Evolutionary conservation across 2,329 filamentous ascomycete species (phyloP).

Genomic region (Thelonectria blattea): DNA sequence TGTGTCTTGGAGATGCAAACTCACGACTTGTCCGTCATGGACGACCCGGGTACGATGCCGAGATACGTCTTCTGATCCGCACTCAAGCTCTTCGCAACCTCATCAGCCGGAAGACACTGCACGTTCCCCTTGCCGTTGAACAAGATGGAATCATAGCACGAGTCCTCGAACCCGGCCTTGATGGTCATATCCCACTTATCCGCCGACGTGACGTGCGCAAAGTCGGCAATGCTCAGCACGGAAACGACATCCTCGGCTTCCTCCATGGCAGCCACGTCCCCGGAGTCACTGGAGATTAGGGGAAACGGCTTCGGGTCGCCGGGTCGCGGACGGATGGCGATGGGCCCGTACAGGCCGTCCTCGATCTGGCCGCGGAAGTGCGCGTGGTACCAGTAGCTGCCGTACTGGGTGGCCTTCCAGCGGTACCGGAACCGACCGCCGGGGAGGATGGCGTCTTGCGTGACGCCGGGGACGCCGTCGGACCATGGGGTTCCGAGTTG

Average conservation of each 20-base stretch:
- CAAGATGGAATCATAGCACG: conserved; percentile 66
- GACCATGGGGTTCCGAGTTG: conserved; percentile 63
- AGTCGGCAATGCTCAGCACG: conserved; percentile 62
- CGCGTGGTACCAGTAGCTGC: conserved; percentile 67
- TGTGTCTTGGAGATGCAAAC: too few relatives aligned
- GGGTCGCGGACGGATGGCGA: conserved; percentile 53
- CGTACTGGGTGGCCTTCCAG: conserved; percentile 62
- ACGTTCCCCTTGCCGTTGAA: conserved; percentile 67
- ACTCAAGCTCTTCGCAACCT: conserved; percentile 49
- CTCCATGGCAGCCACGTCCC: conserved; percentile 50
- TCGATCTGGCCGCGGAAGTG: conserved; percentile 62
- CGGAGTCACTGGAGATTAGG: conserved; percentile 49
- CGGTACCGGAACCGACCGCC: conserved; percentile 56
- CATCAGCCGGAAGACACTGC: conserved; percentile 53
- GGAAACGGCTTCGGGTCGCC: conserved; percentile 52
- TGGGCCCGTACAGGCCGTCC: conserved; percentile 64
- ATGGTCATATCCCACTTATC: conserved; percentile 52
- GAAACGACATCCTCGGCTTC: conserved; percentile 54
- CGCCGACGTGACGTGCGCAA: conserved; percentile 59
- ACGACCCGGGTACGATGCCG: conserved; percentile 35
- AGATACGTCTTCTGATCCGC: conserved; percentile 42
- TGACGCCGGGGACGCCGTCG: conserved; percentile 64
- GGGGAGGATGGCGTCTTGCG: conserved; percentile 58
- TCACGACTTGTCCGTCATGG: conserved; percentile 51
- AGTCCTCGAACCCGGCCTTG: conserved; percentile 53